These are phyloP conservation scores for Isochrysis galbana DNA, from an alignment of 78 protist species.

Conservation along the genomic window DNA sequence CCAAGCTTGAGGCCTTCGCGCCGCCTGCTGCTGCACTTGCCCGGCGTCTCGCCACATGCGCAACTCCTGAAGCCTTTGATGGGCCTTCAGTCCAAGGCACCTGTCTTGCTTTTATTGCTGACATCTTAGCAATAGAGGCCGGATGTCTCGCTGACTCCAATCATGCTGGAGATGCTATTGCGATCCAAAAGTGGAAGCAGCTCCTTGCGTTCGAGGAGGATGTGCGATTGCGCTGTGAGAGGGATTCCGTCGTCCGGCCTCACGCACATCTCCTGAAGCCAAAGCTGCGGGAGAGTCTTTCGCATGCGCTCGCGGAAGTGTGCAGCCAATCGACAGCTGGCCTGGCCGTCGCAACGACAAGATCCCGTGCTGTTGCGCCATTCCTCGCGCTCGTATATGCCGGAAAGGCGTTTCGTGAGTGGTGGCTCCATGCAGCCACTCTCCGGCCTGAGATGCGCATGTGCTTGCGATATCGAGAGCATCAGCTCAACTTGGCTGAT, in stretches of 20 bases:
- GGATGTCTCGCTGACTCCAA: background rate
- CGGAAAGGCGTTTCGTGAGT: background rate
- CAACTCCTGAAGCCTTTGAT: background rate
- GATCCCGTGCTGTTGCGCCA: background rate
- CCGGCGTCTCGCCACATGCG: no score
- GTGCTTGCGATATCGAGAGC: background rate
- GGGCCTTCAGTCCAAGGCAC: background rate
- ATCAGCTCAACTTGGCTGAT: background rate
- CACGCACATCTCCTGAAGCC: background rate
- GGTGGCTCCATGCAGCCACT: background rate
- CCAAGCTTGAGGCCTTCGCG: background rate
- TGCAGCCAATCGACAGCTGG: background rate
- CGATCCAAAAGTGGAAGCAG: background rate
- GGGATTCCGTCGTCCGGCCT: background rate
- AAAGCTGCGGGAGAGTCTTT: background rate
- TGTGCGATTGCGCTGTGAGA: constrained; percentile 9
- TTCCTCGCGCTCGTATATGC: background rate
- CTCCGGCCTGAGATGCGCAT: background rate
- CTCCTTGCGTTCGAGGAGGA: background rate
- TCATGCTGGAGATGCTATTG: background rate
- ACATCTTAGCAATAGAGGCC: background rate
- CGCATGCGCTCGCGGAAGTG: background rate
- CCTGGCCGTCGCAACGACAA: background rate
- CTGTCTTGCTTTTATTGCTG: background rate
- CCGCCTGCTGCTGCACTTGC: background rate